Conservation (phyloP, 2,329 filamentous ascomycete genomes). For the Xylariaceae sp. region DNA sequence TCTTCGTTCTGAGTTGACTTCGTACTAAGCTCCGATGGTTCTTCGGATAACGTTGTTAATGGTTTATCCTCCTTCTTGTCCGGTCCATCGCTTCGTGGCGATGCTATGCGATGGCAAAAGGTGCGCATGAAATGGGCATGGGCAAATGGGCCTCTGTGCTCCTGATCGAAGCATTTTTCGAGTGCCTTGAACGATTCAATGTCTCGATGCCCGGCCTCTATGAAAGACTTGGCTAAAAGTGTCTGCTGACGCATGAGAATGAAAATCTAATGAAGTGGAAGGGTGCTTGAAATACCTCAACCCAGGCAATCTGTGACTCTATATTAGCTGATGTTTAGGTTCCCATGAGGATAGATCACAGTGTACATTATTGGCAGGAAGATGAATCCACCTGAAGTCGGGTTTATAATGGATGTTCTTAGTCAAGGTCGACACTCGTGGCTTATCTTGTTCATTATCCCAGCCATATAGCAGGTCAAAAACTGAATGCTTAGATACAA, state of each 20-base stretch:
- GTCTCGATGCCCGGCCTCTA: conserved; percentile 66
- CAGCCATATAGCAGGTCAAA: conserved; percentile 59
- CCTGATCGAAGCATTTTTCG: conserved; percentile 65
- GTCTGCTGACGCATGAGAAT: conserved; percentile 41
- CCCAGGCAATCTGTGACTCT: conserved; percentile 60
- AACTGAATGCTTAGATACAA: conserved; percentile 55
- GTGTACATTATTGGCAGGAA: conserved; percentile 56
- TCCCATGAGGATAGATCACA: conserved; percentile 3
- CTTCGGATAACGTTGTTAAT: conserved; percentile 39
- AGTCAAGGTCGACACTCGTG: conserved; percentile 52
- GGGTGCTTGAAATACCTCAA: conserved; percentile 50
- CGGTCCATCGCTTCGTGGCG: conserved; percentile 39
- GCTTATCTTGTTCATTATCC: conserved; percentile 52
- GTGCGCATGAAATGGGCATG: conserved; percentile 69
- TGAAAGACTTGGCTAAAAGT: conserved; percentile 67
- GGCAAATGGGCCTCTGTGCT: conserved; percentile 62
- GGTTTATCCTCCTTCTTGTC: conserved; percentile 42
- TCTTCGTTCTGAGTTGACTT: conserved; percentile 27
- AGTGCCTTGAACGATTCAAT: conserved; percentile 68
- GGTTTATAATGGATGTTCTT: conserved; percentile 53
- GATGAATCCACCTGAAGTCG: conserved; percentile 59
- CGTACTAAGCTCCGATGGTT: conserved; percentile 33
- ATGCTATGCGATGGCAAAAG: conserved; percentile 57
- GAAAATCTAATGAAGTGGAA: neutral
- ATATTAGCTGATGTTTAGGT: conserved; percentile 28